Evolutionary conservation across 257 asterid genomes (phyloP), one percentile per base, ranked within the genome.

Genomic region (Nyctanthes arbortristis): DNA sequence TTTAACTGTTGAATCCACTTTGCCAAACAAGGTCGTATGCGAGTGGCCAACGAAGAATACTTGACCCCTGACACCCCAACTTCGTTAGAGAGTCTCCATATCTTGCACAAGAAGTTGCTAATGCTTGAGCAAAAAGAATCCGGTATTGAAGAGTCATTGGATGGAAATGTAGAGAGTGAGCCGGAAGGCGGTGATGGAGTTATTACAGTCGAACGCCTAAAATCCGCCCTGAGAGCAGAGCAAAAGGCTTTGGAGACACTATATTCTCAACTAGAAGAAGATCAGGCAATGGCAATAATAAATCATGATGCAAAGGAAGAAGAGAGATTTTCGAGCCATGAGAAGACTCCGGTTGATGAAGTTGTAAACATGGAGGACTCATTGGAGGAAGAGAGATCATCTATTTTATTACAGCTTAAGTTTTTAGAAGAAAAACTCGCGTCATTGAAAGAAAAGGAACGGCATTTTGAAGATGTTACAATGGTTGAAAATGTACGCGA

Each of bases 261-360:
- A 45, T 82, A 79, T 63, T 27, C 82, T 2, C 84, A 82, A 56
- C 63, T 82, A 24, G 85, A 82, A 79, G 85, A 77, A 49, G 85
- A 69, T 69, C 83, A 82, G 55, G 79, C 83, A 3, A 79, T 82
- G 79, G 84, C 87, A 58, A 82, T 82, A 84, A 82, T 79, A 60
- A 47, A 47, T 47, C 25, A 1, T 5, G 57, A 22, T 1, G 57
- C 4, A 11, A 47, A 47, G 4, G 52, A 40, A 40, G 22, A 14
- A 40, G 22, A 40, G 52, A 1, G 27, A 5, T 47, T 47, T 7
- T 18, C 2, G n/a, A 7, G 25, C 9, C n/a, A 18, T 47, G 20
- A 47, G 28, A 47, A 47, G 13, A 2, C 49, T n/a, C n/a, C n/a
- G n/a, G n/a, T n/a, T n/a, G n/a, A n/a, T n/a, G n/a, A n/a, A n/a